phyloP scores from a whole-genome alignment of 345 rosid species.

The Noccaea bulbosa region DNA sequence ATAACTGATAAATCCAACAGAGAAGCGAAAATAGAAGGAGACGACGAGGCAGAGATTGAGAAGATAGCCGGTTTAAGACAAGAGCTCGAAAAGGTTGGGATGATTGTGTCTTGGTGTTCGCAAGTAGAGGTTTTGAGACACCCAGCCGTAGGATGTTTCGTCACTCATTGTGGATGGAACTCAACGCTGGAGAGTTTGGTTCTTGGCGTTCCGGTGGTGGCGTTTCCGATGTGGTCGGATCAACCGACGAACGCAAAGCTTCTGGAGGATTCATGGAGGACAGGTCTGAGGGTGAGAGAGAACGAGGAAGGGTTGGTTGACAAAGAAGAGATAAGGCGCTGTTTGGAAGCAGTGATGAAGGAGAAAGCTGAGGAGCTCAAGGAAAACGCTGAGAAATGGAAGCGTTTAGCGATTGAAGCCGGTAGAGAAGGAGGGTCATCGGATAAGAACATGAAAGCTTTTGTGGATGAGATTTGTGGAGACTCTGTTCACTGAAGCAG shows the following conservation, averaged over 20 bases:
- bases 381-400: slow-evolving; percentile 59
- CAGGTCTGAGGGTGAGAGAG: slow-evolving; percentile 54
- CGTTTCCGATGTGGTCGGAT: slow-evolving; percentile 72
- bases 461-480: slow-evolving; percentile 46
- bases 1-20: slow-evolving; percentile 45
- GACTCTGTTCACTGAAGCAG: not conserved
- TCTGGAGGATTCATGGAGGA: slow-evolving; percentile 58
- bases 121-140: slow-evolving; percentile 66
- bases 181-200: slow-evolving; percentile 65
- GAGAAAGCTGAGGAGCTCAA: slow-evolving; percentile 48
- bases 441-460: slow-evolving; percentile 53
- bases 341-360: slow-evolving; percentile 62
- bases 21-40: slow-evolving; percentile 20
- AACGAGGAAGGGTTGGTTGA: slow-evolving; percentile 55
- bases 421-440: slow-evolving; percentile 57
- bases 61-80: slow-evolving; percentile 35
- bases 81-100: slow-evolving; percentile 56
- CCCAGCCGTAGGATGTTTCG: slow-evolving; percentile 58
- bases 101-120: slow-evolving; percentile 67
- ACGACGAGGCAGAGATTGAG: slow-evolving; percentile 32
- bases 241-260: slow-evolving; percentile 65
- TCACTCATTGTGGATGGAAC: slow-evolving; percentile 84
- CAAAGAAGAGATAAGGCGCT: slow-evolving; percentile 58
- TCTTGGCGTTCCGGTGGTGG: slow-evolving; percentile 66
- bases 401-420: slow-evolving; percentile 54